Evolutionary conservation across 139 green algal genomes (phyloP).

Genomic region (Chlamydomonas sp.): DNA sequence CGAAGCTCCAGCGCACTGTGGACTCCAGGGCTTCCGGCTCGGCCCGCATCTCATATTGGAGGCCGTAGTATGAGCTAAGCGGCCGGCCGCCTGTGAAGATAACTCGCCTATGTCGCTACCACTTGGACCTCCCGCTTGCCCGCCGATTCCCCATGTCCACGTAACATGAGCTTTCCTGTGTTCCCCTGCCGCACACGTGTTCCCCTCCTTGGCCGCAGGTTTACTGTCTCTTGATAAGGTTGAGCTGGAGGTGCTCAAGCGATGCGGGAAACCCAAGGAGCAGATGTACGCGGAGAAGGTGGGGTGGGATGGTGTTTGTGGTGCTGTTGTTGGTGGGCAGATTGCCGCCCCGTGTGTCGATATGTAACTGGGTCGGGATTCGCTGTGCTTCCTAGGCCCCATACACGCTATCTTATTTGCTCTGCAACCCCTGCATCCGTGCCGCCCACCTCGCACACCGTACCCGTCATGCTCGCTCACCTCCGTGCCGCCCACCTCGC

Average conservation of each 20-base stretch:
- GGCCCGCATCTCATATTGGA: not conserved
- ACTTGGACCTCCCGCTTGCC: no score
- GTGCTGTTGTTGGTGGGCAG: not conserved
- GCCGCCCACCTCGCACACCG: not conserved
- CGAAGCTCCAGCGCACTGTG: not conserved
- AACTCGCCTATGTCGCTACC: no score
- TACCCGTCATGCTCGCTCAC: not conserved
- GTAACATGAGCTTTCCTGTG: not conserved
- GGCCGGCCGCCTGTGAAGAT: no score
- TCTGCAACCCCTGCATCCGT: not conserved
- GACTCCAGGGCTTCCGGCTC: slow-evolving; percentile 21
- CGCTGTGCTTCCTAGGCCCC: no score
- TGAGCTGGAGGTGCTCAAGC: slow-evolving; percentile 75
- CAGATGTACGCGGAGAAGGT: slow-evolving; percentile 52
- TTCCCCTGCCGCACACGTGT: no score
- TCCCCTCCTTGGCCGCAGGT: not conserved
- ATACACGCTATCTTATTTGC: not conserved
- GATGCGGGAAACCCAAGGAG: slow-evolving; percentile 63
- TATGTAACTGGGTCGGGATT: no score
- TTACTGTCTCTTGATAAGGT: slow-evolving; percentile 65
- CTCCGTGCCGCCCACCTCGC: no score
- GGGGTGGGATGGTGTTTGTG: not conserved
- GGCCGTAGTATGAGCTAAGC: no score
- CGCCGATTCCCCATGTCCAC: no score
- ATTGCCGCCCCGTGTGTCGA: not conserved